Conservation (phyloP, 1,284 basidiomycete genomes). For the Sporisorium reilianum region DNA sequence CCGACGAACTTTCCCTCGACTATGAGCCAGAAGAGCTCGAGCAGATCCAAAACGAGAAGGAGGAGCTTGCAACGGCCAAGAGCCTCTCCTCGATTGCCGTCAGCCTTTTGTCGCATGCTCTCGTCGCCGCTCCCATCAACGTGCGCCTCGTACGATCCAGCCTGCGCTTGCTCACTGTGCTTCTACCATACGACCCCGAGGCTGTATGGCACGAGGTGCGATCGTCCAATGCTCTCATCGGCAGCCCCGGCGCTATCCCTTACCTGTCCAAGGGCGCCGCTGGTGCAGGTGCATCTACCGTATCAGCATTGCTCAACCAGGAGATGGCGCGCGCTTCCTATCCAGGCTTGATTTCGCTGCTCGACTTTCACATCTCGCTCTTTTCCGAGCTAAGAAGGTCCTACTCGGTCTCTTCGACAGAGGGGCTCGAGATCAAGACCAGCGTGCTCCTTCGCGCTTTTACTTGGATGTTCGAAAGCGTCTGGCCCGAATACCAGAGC, state of each 20-base stretch:
- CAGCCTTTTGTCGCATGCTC: constrained; percentile 83
- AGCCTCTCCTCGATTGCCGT: constrained; percentile 81
- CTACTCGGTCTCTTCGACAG: constrained; percentile 72
- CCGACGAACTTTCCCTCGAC: constrained; percentile 45
- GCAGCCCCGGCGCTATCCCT: constrained; percentile 68
- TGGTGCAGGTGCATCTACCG: constrained; percentile 12
- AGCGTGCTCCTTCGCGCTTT: constrained; percentile 82
- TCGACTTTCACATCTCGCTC: constrained; percentile 81
- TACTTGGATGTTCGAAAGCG: constrained; percentile 81
- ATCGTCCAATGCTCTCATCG: constrained; percentile 81
- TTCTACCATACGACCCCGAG: constrained; percentile 80
- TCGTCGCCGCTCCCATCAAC: constrained; percentile 74
- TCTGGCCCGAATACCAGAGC: constrained; percentile 84
- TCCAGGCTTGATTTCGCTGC: constrained; percentile 80
- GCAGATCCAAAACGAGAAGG: constrained; percentile 48
- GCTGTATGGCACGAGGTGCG: constrained; percentile 87
- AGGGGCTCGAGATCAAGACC: constrained; percentile 79
- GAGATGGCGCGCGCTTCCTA: constrained; percentile 82
- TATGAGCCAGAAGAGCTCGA: constrained; percentile 50
- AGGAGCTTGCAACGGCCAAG: constrained; percentile 45
- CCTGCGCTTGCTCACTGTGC: constrained; percentile 81
- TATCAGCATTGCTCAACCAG: constrained; percentile 76
- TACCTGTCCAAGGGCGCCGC: constrained; percentile 23
- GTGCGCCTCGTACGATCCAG: constrained; percentile 81
- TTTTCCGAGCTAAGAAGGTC: constrained; percentile 80